Conservation (phyloP, 169 alveolate species). For the Cryptosporidium parvum region DNA sequence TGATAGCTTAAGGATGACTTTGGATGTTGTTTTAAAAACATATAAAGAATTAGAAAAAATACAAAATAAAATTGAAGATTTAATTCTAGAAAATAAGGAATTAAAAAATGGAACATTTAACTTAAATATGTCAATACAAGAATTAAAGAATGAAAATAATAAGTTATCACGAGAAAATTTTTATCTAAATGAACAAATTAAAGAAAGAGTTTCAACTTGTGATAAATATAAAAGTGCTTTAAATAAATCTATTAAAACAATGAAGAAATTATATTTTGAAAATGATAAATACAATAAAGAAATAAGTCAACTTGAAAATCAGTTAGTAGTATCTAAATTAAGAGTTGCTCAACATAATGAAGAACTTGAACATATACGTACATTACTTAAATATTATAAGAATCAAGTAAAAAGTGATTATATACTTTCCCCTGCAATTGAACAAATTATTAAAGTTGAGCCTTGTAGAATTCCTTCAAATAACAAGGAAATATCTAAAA, state of each 20-base stretch:
- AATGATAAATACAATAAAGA: slow-evolving; percentile 41
- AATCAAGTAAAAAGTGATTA: slow-evolving; percentile 66
- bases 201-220: slow-evolving; percentile 25
- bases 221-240: slow-evolving; percentile 35
- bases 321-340: slow-evolving; percentile 61
- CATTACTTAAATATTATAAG: slow-evolving; percentile 45
- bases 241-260: slow-evolving; percentile 56
- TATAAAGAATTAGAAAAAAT: slow-evolving; percentile 18
- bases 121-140: neutral
- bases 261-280: slow-evolving; percentile 57
- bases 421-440: slow-evolving; percentile 69
- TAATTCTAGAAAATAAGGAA: slow-evolving; percentile 7
- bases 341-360: slow-evolving; percentile 75
- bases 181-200: slow-evolving; percentile 38
- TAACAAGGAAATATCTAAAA: neutral
- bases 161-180: slow-evolving; percentile 24
- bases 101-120: slow-evolving; percentile 2
- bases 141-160: slow-evolving; percentile 35
- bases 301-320: slow-evolving; percentile 47
- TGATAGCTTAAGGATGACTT: slow-evolving; percentile 29
- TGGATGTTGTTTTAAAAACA: slow-evolving; percentile 25
- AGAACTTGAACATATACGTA: slow-evolving; percentile 71
- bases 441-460: slow-evolving; percentile 67
- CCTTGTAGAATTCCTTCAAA: slow-evolving; percentile 55
- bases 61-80: slow-evolving; percentile 19